These are phyloP conservation scores for Suillus luteus DNA, from an alignment of 768 basidiomycete genomes.

Conservation along the genomic window DNA sequence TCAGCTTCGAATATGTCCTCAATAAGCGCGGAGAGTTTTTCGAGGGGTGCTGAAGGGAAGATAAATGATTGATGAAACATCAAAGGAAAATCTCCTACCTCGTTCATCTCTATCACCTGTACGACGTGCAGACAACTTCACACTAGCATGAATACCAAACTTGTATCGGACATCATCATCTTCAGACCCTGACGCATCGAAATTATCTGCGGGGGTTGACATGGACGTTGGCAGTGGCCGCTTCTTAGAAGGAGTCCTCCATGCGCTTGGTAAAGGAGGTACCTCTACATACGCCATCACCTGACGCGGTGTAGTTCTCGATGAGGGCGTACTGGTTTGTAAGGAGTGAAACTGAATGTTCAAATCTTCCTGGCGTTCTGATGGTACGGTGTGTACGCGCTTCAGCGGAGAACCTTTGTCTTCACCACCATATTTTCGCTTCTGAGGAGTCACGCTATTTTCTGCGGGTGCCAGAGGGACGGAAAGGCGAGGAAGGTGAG, in stretches of 20 bases:
- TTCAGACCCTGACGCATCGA: slow-evolving; percentile 36
- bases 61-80: slow-evolving; percentile 8
- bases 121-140: slow-evolving; percentile 54
- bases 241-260: slow-evolving; percentile 32
- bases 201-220: slow-evolving; percentile 55
- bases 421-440: slow-evolving; percentile 65
- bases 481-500: slow-evolving; percentile 56
- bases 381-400: slow-evolving; percentile 42
- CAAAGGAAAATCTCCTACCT: slow-evolving; percentile 41
- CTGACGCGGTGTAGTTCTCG: slow-evolving; percentile 33
- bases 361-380: neutral
- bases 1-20: slow-evolving; percentile 87
- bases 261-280: slow-evolving; percentile 29
- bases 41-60: slow-evolving; percentile 53
- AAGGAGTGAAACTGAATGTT: neutral
- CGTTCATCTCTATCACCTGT: slow-evolving; percentile 79
- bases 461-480: slow-evolving; percentile 34
- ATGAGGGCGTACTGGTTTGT: slow-evolving; percentile 17
- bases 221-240: slow-evolving; percentile 32
- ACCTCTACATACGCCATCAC: slow-evolving; percentile 37
- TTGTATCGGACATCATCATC: slow-evolving; percentile 35
- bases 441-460: slow-evolving; percentile 57
- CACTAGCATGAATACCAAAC: slow-evolving; percentile 32
- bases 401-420: slow-evolving; percentile 66
- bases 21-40: slow-evolving; percentile 74